phyloP scores from a whole-genome alignment of 345 rosid genomes.

The Populus davidiana region DNA sequence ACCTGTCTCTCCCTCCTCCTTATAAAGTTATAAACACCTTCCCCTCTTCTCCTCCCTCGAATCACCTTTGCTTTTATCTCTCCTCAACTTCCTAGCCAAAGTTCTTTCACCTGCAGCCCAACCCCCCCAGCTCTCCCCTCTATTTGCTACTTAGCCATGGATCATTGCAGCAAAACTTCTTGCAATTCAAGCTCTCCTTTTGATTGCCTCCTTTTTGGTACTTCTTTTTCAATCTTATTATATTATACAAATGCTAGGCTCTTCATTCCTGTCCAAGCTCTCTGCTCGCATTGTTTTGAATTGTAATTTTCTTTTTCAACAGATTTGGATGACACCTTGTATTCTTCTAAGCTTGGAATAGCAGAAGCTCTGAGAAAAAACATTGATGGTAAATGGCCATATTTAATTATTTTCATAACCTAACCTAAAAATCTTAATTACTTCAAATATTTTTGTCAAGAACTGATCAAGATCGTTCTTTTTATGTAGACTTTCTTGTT shows the following conservation, averaged over 20 bases:
- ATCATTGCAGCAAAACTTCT: constrained; percentile 22
- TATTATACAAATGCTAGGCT: neutral
- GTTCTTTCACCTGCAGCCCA: neutral
- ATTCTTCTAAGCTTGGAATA: constrained; percentile 65
- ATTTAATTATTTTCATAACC: neutral
- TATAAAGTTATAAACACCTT: constrained; percentile 26
- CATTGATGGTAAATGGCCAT: constrained; percentile 54
- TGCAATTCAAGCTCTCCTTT: constrained; percentile 45
- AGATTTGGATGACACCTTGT: constrained; percentile 97
- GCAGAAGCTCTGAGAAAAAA: constrained; percentile 67
- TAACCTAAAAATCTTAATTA: neutral
- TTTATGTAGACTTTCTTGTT: constrained; percentile 55
- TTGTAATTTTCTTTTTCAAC: constrained; percentile 4
- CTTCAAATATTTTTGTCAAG: neutral
- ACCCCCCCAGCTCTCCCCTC: neutral
- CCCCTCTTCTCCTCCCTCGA: neutral
- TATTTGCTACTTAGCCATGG: constrained; percentile 20
- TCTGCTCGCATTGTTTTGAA: constrained; percentile 5
- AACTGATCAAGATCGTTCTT: neutral
- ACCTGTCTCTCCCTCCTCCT: neutral
- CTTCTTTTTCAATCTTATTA: neutral
- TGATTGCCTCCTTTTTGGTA: constrained; percentile 76
- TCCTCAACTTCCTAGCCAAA: neutral
- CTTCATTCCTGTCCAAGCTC: neutral
- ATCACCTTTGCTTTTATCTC: neutral